Percentiles rank a stretch among this genome's conserved stretches.
Conservation (phyloP, 2,329 filamentous ascomycete genomes). For the Magnaporthales sp. region DNA sequence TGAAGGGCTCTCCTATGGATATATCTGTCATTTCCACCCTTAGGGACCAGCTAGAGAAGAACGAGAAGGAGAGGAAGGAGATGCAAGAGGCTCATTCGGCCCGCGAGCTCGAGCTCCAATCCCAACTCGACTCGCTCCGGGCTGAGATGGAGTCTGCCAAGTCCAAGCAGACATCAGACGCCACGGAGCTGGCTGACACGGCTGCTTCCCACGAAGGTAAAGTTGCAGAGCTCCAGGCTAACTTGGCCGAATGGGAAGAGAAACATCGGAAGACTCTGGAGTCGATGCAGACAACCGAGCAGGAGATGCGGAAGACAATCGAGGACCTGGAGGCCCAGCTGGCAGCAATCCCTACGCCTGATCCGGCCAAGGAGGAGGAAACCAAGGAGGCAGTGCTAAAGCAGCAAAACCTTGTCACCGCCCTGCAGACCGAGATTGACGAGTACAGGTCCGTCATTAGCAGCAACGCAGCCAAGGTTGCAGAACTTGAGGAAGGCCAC, state of each 20-base stretch:
- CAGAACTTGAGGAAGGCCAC: constrained; percentile 67
- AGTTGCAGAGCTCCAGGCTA: constrained; percentile 58
- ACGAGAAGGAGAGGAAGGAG: constrained; percentile 68
- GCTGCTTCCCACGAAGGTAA: constrained; percentile 40
- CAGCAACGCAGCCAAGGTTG: constrained; percentile 59
- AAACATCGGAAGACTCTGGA: constrained; percentile 67
- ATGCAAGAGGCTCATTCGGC: constrained; percentile 64
- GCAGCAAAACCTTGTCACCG: constrained; percentile 51
- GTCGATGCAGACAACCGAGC: constrained; percentile 64
- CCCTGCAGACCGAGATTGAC: constrained; percentile 66
- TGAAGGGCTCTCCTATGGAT: constrained; percentile 77
- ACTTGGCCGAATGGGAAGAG: constrained; percentile 65
- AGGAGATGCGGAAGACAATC: constrained; percentile 63
- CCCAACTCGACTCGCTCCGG: constrained; percentile 63
- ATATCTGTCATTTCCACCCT: constrained; percentile 84
- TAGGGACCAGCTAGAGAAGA: constrained; percentile 80
- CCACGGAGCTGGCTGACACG: constrained; percentile 20
- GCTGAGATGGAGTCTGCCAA: constrained; percentile 32
- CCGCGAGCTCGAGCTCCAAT: constrained; percentile 66
- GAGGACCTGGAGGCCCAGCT: constrained; percentile 59
- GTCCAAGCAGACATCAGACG: constrained; percentile 2
- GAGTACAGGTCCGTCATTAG: constrained; percentile 70
- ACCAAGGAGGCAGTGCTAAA: constrained; percentile 40
- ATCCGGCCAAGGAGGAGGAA: constrained; percentile 29
- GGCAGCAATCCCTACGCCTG: constrained; percentile 30